A percentile compares a stretch with the other conserved stretches of the same genome.
phyloP scores from a whole-genome alignment of 2,329 filamentous ascomycete genomes.

The Claviceps fusiformis region DNA sequence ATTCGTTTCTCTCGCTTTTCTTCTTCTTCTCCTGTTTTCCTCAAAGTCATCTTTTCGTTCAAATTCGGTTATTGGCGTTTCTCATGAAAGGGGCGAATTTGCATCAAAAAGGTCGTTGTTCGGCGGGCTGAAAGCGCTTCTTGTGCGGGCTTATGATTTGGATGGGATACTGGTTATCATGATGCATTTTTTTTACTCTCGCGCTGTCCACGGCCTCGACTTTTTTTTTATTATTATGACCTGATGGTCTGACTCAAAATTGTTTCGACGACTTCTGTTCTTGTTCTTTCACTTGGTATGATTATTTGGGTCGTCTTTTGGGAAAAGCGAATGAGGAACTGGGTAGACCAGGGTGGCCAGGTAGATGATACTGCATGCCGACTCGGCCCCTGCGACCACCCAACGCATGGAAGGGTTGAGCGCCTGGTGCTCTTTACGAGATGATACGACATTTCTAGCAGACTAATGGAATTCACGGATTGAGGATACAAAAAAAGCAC shows the following conservation, averaged over 20 bases:
- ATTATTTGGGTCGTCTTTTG: not conserved
- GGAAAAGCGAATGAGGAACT: not conserved
- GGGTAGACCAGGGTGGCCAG: not conserved
- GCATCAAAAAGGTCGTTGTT: not conserved
- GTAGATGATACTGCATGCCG: not conserved
- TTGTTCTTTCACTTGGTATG: not conserved
- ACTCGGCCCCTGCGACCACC: not conserved
- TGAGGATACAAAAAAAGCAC: not conserved
- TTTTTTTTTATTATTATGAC: constrained; percentile 5
- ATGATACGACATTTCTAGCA: not conserved
- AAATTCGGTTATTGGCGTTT: constrained; percentile 3
- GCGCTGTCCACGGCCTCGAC: constrained; percentile 6
- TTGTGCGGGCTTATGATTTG: not conserved
- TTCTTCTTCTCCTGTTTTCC: not conserved
- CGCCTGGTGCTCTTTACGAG: constrained; percentile 1
- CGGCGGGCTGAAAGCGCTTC: not conserved
- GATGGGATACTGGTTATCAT: not conserved
- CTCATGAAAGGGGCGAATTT: not conserved
- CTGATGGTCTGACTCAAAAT: constrained; percentile 9
- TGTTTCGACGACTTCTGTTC: not conserved
- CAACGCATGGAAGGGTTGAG: not conserved
- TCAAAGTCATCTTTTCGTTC: not conserved
- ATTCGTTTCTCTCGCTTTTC: not conserved
- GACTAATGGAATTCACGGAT: not conserved
- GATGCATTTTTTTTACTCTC: not conserved